Evolutionary conservation across 192 early-diverging fungal genomes (phyloP), one percentile per base, ranked within the genome.

Genomic region (Powellomyces hirtus): DNA sequence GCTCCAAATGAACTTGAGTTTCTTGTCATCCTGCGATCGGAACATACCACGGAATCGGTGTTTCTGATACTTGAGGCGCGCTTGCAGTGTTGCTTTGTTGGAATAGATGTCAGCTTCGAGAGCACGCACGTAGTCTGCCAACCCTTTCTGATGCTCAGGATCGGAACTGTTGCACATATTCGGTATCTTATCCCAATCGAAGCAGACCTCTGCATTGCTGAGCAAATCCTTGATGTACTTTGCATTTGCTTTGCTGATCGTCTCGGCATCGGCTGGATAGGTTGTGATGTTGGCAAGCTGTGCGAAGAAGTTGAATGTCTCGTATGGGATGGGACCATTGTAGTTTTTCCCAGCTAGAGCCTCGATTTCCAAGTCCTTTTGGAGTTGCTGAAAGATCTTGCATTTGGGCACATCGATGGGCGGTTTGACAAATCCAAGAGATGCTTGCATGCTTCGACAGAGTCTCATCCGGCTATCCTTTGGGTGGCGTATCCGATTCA

Each of bases 401-500:
- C 67, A 69, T 18, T 8, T 11, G 40, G 40, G 40, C 8, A 11
- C 49, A 8, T 45, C 34, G 22, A 49, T 11, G 6, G 4, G 64
- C 22, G 26, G 6, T 30, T 36, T 49, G 10, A 7, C 6, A 53
- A 56, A 53, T 18, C 50, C 26, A 52, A 57, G 7, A 22, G 36
- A 20, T 6, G 33, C 4, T 18, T 10, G 14, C 18, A 6, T 36
- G 8, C 37, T 38, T 4, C 66, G 51, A n/a, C 11, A 55, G 18
- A 67, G 34, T 40, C 59, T 34, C 67, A 69, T 59, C 4, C 4
- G 22, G 8, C 5, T 33, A 24, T 13, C 6, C 29, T 61, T 69
- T 26, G 67, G 67, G 58, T 69, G 67, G 18, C 67, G 67, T 16
- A 69, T 45, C 20, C 67, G 55, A 69, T 46, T 61, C 4, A 69